Evolutionary conservation across 768 basidiomycete species (phyloP).

Genomic region (Naganishia randhawae): DNA sequence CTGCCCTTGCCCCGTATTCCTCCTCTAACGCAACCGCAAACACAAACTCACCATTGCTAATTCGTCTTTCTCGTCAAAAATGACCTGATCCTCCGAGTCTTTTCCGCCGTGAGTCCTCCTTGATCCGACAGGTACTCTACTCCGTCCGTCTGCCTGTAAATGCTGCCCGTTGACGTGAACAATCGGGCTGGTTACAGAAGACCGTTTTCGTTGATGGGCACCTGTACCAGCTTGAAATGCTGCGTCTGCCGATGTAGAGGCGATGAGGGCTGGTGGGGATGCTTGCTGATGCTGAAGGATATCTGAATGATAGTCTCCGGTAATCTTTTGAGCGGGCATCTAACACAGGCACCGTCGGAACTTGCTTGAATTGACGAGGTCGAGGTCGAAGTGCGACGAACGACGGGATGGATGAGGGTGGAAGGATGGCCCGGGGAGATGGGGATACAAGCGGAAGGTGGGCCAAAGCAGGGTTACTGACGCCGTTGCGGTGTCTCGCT

Average conservation of each 20-base stretch:
- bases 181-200: neutral
- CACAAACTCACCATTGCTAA: slow-evolving; percentile 1
- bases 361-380: neutral
- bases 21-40: neutral
- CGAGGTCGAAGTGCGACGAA: neutral
- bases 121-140: neutral
- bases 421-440: neutral
- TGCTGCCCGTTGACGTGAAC: neutral
- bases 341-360: neutral
- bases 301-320: neutral
- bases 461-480: too few species aligned
- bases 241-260: neutral
- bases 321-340: slow-evolving; percentile 19
- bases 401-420: neutral
- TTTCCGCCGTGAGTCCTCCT: neutral
- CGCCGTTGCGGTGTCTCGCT: too few species aligned
- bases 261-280: neutral
- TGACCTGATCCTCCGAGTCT: slow-evolving; percentile 1
- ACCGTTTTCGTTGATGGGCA: slow-evolving; percentile 12
- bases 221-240: slow-evolving; percentile 1
- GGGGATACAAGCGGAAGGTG: too few species aligned
- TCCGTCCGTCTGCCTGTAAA: slow-evolving; percentile 1
- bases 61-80: slow-evolving; percentile 13
- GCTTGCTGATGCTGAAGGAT: slow-evolving; percentile 3
- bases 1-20: neutral